Evolutionary conservation across 345 rosid species (phyloP), one percentile per base, ranked within the genome.

Genomic region (Nasturtium officinale): DNA sequence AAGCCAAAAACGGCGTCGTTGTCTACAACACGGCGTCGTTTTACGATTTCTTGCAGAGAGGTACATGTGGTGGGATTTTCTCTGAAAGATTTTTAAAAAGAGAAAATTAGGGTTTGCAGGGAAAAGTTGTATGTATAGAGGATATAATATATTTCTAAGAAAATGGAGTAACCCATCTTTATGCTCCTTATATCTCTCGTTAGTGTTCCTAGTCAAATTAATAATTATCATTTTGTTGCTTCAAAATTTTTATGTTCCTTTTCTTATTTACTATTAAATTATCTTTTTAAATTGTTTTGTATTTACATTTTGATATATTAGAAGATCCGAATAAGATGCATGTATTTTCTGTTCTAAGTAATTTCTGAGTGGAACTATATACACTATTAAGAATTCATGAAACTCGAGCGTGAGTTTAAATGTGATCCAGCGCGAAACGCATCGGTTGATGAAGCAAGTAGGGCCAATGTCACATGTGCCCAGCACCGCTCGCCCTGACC

Each of bases 121-220:
- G 46, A 10, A 54, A 65, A 7, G 28, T 33, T 35, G 43, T 74
- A 28, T 67, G 67, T 50, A 59, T 59, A 74, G 67, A 68, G 58
- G 15, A 66, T 55, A 16, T 25, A 46, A 33, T 43, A 16, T n/a
- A n/a, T n/a, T 13, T 37, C 25, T 10, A 35, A 17, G 5, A 10
- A 18, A 12, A 33, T 48, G 72, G 78, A 66, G 73, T 67, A 66
- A 65, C 32, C 48, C 78, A 58, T 74, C 54, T 48, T 65, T 58
- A 6, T 74, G 73, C 67, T 74, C 61, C 73, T 66, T 53, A 9
- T 53, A 51, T 72, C 21, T 61, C 43, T 61, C 29, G 32, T 65
- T 58, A 65, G 33, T 56, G 12, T 65, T 57, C 17, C 57, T 46
- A 47, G 9, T 35, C 50, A 56, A 26, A 58, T 46, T 57, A 45